Percentiles rank a stretch among this genome's conserved stretches.
These are phyloP conservation scores for Exophiala sp. DNA, from an alignment of 2,329 filamentous ascomycete species.

Conservation along the genomic window DNA sequence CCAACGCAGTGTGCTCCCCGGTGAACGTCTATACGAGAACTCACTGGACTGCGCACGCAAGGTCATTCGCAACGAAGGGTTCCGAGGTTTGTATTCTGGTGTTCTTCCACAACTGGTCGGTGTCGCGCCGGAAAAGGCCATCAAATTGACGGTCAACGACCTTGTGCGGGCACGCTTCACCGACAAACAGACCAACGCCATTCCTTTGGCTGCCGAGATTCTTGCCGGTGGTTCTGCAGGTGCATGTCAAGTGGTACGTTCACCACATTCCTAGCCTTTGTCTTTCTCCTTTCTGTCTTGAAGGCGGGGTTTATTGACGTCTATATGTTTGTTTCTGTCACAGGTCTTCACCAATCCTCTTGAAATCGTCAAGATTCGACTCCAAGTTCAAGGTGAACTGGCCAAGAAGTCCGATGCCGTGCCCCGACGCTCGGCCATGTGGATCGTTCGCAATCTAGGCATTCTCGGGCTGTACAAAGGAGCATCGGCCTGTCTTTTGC, in stretches of 20 bases:
- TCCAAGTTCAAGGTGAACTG: constrained; percentile 95
- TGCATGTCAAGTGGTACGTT: constrained; percentile 88
- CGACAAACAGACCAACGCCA: constrained; percentile 65
- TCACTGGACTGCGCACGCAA: constrained; percentile 92
- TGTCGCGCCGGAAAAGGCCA: constrained; percentile 98
- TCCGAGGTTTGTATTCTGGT: constrained; percentile 85
- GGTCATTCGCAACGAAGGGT: constrained; percentile 85
- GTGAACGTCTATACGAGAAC: constrained; percentile 91
- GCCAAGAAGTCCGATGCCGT: constrained; percentile 77
- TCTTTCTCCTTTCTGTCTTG: constrained; percentile 4
- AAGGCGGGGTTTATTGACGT: no score
- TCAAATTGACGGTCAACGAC: constrained; percentile 98
- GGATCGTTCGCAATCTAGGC: constrained; percentile 94
- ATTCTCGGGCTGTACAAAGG: constrained; percentile 95
- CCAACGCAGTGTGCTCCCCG: constrained; percentile 75
- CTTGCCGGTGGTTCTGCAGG: constrained; percentile 84
- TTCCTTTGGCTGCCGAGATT: constrained; percentile 66
- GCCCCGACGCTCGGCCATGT: constrained; percentile 87
- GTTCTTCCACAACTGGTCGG: constrained; percentile 92
- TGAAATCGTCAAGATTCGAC: constrained; percentile 97
- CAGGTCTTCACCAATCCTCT: constrained; percentile 95
- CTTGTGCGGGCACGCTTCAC: constrained; percentile 72
- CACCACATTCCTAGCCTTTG: not conserved
- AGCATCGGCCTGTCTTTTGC: constrained; percentile 84
- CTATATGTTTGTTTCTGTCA: not conserved